These are phyloP conservation scores for Pinus tabuliformis DNA, from an alignment of 75 land plant genomes.

Conservation along the genomic window DNA sequence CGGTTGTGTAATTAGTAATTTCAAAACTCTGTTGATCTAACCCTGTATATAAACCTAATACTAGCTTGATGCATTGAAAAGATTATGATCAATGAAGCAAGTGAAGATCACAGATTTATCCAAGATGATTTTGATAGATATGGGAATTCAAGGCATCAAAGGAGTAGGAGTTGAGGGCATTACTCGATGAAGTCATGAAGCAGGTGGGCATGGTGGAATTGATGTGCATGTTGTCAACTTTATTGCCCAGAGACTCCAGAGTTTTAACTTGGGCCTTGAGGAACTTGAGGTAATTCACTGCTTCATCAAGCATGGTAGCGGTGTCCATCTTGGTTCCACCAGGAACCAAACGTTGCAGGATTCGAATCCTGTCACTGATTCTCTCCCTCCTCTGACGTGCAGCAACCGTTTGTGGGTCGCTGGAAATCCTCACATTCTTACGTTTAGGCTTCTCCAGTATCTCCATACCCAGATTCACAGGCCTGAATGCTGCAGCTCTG, in stretches of 20 bases:
- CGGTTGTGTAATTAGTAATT: too few relatives aligned
- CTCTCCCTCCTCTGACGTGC: conserved; percentile 44
- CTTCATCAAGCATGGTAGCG: conserved; percentile 53
- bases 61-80: too few relatives aligned
- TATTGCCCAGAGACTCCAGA: conserved; percentile 6
- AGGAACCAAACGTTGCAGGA: conserved; percentile 39
- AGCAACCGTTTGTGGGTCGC: conserved; percentile 46
- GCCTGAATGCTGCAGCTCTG: conserved; percentile 59
- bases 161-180: background rate
- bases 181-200: background rate
- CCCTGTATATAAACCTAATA: too few relatives aligned
- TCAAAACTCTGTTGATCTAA: too few relatives aligned
- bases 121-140: background rate
- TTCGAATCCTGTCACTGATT: conserved; percentile 33
- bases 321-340: conserved; percentile 57
- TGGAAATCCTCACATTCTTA: conserved; percentile 53
- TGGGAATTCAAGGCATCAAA: background rate
- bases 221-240: background rate
- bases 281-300: conserved; percentile 42
- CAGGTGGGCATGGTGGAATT: background rate
- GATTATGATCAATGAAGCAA: too few relatives aligned
- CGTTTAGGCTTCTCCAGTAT: conserved; percentile 49
- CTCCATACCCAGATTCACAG: conserved; percentile 38
- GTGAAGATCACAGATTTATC: background rate
- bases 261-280: conserved; percentile 65